These are phyloP conservation scores for Candida insectorum DNA, from an alignment of 805 yeast species.

Conservation along the genomic window DNA sequence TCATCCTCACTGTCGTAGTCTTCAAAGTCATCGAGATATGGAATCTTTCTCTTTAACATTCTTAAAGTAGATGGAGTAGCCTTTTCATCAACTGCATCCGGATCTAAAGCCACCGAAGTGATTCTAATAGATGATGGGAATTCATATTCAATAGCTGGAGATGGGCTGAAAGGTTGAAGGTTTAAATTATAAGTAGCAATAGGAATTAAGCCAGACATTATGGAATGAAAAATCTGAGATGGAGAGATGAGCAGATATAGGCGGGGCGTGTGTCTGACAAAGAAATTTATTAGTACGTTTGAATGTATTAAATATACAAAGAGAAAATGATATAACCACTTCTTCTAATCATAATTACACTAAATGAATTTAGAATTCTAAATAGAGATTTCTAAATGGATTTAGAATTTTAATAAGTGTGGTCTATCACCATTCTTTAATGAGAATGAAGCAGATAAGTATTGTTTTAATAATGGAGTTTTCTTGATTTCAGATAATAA, in stretches of 20 bases:
- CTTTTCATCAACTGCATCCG: constrained; percentile 77
- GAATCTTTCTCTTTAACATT: constrained; percentile 68
- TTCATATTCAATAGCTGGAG: constrained; percentile 80
- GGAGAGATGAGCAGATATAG: neutral
- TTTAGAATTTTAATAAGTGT: constrained; percentile 94
- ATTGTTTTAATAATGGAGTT: constrained; percentile 95
- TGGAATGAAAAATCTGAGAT: neutral
- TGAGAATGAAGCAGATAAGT: constrained; percentile 93
- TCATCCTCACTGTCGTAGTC: constrained; percentile 20
- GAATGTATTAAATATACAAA: constrained; percentile 31
- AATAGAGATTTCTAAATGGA: constrained; percentile 9
- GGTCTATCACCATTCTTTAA: constrained; percentile 98
- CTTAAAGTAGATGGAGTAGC: constrained; percentile 86
- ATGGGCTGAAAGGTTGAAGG: constrained; percentile 82
- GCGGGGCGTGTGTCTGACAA: neutral
- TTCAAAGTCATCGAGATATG: constrained; percentile 40
- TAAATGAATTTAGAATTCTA: constrained; percentile 6
- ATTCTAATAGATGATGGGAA: constrained; percentile 87
- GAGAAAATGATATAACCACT: constrained; percentile 15
- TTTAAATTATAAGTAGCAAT: constrained; percentile 84
- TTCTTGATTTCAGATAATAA: constrained; percentile 92
- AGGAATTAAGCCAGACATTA: constrained; percentile 74
- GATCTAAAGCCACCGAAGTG: constrained; percentile 95
- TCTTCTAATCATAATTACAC: no score
- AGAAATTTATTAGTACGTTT: neutral